phyloP scores from a whole-genome alignment of 805 yeast species.

The Cyberlindnera maclurae region DNA sequence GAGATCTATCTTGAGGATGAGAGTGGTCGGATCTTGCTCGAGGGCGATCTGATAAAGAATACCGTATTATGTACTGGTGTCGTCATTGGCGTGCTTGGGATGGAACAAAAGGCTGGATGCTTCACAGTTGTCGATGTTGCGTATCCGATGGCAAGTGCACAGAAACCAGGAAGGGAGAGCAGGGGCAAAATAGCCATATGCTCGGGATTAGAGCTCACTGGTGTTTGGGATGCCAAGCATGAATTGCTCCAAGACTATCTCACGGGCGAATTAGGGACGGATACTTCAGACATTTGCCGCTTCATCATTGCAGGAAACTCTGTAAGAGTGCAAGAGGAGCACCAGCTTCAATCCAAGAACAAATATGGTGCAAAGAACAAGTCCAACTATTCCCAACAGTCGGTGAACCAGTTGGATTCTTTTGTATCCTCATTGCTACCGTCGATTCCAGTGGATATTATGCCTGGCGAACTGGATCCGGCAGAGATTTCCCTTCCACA shows the following conservation, averaged over 20 bases:
- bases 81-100: constrained; percentile 81
- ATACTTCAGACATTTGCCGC: constrained; percentile 33
- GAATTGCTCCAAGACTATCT: constrained; percentile 64
- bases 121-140: constrained; percentile 78
- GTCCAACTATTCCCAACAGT: constrained; percentile 41
- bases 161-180: constrained; percentile 25
- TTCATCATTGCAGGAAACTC: constrained; percentile 74
- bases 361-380: constrained; percentile 44
- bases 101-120: constrained; percentile 75
- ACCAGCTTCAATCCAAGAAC: constrained; percentile 16
- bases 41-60: constrained; percentile 48
- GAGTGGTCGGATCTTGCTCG: constrained; percentile 74
- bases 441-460: constrained; percentile 60
- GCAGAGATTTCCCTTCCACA: constrained; percentile 83
- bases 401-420: constrained; percentile 49
- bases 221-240: constrained; percentile 36
- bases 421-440: constrained; percentile 49
- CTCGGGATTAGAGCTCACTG: constrained; percentile 64
- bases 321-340: constrained; percentile 24
- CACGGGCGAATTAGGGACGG: constrained; percentile 56
- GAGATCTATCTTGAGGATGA: constrained; percentile 82
- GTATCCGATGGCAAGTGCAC: constrained; percentile 62
- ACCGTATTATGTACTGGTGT: constrained; percentile 78
- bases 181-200: constrained; percentile 53
- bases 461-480: constrained; percentile 88